phyloP scores from a whole-genome alignment of 441 rosid species.

The Pelargonium cotyledonis region DNA sequence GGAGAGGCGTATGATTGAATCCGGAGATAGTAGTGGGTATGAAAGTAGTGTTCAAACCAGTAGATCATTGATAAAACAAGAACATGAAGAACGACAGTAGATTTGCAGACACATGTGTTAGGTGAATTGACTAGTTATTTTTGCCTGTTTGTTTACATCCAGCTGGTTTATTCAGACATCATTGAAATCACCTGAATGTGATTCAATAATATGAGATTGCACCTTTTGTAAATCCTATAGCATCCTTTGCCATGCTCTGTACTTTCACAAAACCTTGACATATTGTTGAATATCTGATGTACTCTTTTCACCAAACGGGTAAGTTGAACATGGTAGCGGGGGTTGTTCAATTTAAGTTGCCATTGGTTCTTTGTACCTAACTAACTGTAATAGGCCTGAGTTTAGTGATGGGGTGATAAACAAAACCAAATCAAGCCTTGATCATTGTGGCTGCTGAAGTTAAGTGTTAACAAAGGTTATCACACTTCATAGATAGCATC shows the following conservation, averaged over 20 bases:
- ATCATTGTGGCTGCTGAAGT: too few relatives aligned
- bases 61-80: conserved; percentile 38
- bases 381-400: too few relatives aligned
- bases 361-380: too few relatives aligned
- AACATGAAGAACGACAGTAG: conserved; percentile 33
- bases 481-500: too few relatives aligned
- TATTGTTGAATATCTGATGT: too few relatives aligned
- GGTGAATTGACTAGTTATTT: conserved; percentile 9
- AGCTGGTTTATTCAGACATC: conserved; percentile 16
- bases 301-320: too few relatives aligned
- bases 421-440: too few relatives aligned
- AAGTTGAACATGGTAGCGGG: too few relatives aligned
- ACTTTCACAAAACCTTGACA: not conserved
- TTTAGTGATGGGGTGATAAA: too few relatives aligned
- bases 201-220: conserved; percentile 8
- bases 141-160: conserved; percentile 7
- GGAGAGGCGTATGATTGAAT: conserved; percentile 46
- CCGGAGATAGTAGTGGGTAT: conserved; percentile 66
- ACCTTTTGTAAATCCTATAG: conserved; percentile 20
- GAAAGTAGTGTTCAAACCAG: conserved; percentile 46
- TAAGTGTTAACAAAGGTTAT: too few relatives aligned
- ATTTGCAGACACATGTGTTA: conserved; percentile 16
- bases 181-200: conserved; percentile 12
- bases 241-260: conserved; percentile 19
- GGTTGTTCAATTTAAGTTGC: too few relatives aligned